These are phyloP conservation scores for Globisporangium ultimum DNA, from an alignment of 352 stramenopile species.

Conservation along the genomic window DNA sequence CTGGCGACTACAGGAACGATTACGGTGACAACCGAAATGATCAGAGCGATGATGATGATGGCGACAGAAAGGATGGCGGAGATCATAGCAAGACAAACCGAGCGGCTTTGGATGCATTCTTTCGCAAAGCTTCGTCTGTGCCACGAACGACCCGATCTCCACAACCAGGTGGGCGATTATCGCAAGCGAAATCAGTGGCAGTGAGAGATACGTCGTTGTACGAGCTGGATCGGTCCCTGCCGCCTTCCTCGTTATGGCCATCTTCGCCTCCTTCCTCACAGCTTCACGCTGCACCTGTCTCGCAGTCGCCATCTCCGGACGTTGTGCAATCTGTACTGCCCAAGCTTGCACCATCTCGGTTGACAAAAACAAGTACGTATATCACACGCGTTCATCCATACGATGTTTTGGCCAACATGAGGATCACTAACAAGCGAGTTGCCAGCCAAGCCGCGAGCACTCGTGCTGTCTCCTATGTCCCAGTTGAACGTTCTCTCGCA, in stretches of 20 bases:
- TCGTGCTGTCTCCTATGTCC: slow-evolving; percentile 59
- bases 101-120: not conserved
- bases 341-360: not conserved
- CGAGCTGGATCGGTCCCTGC: not conserved
- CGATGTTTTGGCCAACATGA: not conserved
- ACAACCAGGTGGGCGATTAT: not conserved
- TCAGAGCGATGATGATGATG: not conserved
- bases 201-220: not conserved
- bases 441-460: slow-evolving; percentile 9
- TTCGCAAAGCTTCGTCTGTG: not conserved
- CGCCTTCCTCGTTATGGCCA: slow-evolving; percentile 1
- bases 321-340: not conserved
- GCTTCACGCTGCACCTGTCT: not conserved
- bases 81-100: not conserved
- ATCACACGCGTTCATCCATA: not conserved
- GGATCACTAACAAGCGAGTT: not conserved
- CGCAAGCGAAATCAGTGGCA: not conserved
- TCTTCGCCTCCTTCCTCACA: not conserved
- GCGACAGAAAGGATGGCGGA: not conserved
- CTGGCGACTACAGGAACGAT: too few species aligned
- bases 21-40: not conserved
- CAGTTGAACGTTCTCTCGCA: slow-evolving; percentile 74
- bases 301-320: not conserved
- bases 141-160: not conserved
- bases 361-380: slow-evolving; percentile 3